Evolutionary conservation across 2,329 filamentous ascomycete genomes (phyloP).

Genomic region (Epichloe scottii): DNA sequence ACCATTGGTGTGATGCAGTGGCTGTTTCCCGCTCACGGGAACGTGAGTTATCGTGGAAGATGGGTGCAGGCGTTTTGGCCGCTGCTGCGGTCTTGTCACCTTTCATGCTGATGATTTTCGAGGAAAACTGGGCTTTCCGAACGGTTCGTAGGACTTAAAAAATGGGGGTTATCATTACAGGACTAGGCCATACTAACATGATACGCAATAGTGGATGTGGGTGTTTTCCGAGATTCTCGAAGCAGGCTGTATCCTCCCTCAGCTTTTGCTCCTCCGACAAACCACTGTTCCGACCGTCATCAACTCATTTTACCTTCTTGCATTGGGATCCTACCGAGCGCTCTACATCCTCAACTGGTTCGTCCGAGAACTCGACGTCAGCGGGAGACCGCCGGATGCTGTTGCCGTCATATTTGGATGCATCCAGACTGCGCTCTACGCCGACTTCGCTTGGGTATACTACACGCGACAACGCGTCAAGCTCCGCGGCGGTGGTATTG

Average conservation of each 20-base stretch:
- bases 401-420: conserved; percentile 77
- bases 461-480: conserved; percentile 88
- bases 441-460: conserved; percentile 97
- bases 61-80: conserved; percentile 57
- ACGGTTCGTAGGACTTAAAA: conserved; percentile 24
- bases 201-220: conserved; percentile 56
- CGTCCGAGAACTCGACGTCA: conserved; percentile 47
- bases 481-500: conserved; percentile 71
- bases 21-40: conserved; percentile 76
- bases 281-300: conserved; percentile 94
- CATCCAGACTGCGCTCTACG: conserved; percentile 77
- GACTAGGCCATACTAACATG: conserved; percentile 1
- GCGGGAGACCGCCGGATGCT: conserved; percentile 48
- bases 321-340: conserved; percentile 75
- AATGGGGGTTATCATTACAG: neutral
- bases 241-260: conserved; percentile 79
- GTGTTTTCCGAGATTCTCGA: conserved; percentile 86
- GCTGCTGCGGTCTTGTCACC: conserved; percentile 58
- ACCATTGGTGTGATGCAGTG: conserved; percentile 81
- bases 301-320: conserved; percentile 87
- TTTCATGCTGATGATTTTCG: conserved; percentile 58
- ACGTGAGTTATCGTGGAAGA: conserved; percentile 84
- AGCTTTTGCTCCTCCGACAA: conserved; percentile 81
- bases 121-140: conserved; percentile 34
- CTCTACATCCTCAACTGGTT: conserved; percentile 94